These are phyloP conservation scores for Jaltomata sinuosa DNA, from an alignment of 257 asterid genomes.

Conservation along the genomic window DNA sequence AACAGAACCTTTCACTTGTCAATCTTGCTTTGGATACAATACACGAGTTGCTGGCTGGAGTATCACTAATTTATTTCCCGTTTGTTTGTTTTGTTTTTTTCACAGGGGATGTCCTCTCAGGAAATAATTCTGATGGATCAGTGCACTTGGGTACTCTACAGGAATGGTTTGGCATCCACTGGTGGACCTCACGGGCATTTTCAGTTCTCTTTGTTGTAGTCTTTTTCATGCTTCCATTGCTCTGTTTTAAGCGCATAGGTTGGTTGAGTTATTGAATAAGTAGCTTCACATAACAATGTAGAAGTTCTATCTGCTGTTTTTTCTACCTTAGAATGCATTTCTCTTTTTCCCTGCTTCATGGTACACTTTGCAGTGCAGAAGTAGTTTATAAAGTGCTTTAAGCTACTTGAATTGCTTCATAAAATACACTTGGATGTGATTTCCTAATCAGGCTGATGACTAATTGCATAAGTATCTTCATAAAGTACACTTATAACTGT, in stretches of 20 bases:
- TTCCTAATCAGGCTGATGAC: not conserved
- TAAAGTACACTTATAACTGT: not conserved
- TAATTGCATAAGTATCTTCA: not conserved
- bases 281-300: not conserved
- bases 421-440: not conserved
- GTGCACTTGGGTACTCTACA: slow-evolving; percentile 80
- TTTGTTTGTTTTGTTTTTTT: not conserved
- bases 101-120: slow-evolving; percentile 89
- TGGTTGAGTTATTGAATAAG: slow-evolving; percentile 8
- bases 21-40: not conserved
- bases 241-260: slow-evolving; percentile 84
- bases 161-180: slow-evolving; percentile 90
- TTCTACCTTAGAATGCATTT: not conserved
- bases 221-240: slow-evolving; percentile 73
- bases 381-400: no score
- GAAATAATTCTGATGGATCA: slow-evolving; percentile 61
- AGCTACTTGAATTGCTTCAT: not conserved
- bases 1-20: not conserved
- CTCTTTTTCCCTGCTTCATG: not conserved
- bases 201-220: slow-evolving; percentile 68
- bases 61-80: not conserved
- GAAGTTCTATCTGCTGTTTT: not conserved
- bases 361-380: not conserved
- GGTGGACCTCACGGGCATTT: slow-evolving; percentile 87
- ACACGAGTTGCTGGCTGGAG: not conserved